Percentiles rank a stretch among this genome's conserved stretches.
These are phyloP conservation scores for Suillus fuscotomentosus DNA, from an alignment of 768 basidiomycete genomes.

Conservation along the genomic window DNA sequence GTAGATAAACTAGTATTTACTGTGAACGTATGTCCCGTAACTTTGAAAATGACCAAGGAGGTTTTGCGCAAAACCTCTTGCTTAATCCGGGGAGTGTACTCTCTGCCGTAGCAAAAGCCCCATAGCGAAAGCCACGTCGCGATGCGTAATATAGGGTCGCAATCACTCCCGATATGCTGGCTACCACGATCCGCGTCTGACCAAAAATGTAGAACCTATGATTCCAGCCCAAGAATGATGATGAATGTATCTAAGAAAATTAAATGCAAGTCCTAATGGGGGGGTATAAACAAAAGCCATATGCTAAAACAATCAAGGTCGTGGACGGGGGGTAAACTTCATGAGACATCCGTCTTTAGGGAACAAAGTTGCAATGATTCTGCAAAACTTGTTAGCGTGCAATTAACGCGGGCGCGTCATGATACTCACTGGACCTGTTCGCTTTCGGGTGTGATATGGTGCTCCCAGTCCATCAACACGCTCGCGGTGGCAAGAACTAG, in stretches of 20 bases:
- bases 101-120: too few relatives aligned
- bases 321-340: slow-evolving; percentile 65
- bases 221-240: background rate
- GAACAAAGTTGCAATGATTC: slow-evolving; percentile 96
- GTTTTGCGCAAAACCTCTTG: background rate
- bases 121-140: background rate
- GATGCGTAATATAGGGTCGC: background rate
- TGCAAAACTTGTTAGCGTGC: slow-evolving; percentile 24
- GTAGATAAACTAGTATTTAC: background rate
- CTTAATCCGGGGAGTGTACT: background rate
- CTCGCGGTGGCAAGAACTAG: slow-evolving; percentile 83
- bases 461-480: slow-evolving; percentile 81
- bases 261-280: slow-evolving; percentile 15
- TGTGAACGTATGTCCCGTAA: background rate
- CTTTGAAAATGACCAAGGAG: background rate
- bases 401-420: slow-evolving; percentile 4
- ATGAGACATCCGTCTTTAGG: slow-evolving; percentile 89
- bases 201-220: background rate
- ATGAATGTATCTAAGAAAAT: slow-evolving; percentile 5
- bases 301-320: slow-evolving; percentile 10
- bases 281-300: background rate
- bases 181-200: background rate
- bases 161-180: background rate
- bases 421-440: slow-evolving; percentile 76
- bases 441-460: slow-evolving; percentile 76